These are phyloP conservation scores for Antonospora locustae DNA, from an alignment of 371 early-diverging fungal species.

Conservation along the genomic window DNA sequence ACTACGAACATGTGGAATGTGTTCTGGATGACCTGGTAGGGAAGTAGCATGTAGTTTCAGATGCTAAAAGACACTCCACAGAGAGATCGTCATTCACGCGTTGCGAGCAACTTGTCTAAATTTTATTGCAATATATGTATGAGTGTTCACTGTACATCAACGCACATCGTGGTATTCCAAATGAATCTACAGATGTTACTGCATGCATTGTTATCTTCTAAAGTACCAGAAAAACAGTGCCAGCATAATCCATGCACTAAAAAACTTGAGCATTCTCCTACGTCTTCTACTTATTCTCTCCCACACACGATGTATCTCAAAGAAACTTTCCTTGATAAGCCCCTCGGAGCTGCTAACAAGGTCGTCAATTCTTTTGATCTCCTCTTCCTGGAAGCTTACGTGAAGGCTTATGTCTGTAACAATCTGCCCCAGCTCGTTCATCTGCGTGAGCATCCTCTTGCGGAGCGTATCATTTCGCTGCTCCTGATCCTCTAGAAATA, in stretches of 20 bases:
- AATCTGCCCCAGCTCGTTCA: conserved; percentile 54
- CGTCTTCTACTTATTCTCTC: conserved; percentile 19
- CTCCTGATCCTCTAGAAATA: too few species aligned
- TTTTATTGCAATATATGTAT: too few species aligned
- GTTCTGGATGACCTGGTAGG: too few species aligned
- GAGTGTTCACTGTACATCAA: too few species aligned
- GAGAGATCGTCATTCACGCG: too few species aligned
- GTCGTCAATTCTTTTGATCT: conserved; percentile 52
- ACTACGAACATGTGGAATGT: too few species aligned
- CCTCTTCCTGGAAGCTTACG: conserved; percentile 52
- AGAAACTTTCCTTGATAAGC: conserved; percentile 16
- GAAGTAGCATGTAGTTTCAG: too few species aligned
- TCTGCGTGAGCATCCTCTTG: conserved; percentile 46
- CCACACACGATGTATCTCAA: conserved; percentile 35
- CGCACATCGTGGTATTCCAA: too few species aligned
- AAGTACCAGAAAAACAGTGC: conserved; percentile 29
- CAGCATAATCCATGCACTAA: conserved; percentile 42
- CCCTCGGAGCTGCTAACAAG: conserved; percentile 21
- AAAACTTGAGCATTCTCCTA: conserved; percentile 38
- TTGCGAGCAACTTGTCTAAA: too few species aligned
- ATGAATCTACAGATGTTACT: too few species aligned
- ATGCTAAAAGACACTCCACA: too few species aligned
- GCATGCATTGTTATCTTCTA: conserved; percentile 20
- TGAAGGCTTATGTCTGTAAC: conserved; percentile 54
- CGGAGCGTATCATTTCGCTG: too few species aligned